Evolutionary conservation across 2,329 filamentous ascomycete genomes (phyloP).

Genomic region (Fusarium fracticaudum): DNA sequence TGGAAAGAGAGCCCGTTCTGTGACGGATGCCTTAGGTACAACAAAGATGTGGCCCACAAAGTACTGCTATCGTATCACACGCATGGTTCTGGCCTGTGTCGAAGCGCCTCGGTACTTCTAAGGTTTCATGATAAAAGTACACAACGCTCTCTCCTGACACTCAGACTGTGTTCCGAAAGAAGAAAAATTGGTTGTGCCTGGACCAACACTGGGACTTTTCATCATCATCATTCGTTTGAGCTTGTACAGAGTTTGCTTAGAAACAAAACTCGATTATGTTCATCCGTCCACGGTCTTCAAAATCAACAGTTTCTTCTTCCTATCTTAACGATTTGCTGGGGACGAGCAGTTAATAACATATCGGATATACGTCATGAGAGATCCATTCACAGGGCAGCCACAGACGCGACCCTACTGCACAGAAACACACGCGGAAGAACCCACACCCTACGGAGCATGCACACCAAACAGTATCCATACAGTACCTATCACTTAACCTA

Average conservation of each 20-base stretch:
- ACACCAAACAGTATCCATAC: constrained; percentile 5
- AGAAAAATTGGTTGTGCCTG: constrained; percentile 12
- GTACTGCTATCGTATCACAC: not conserved
- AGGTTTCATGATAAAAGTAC: constrained; percentile 10
- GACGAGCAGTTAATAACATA: not conserved
- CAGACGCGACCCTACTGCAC: constrained; percentile 26
- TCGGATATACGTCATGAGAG: constrained; percentile 32
- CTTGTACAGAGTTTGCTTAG: not conserved
- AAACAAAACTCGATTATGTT: not conserved
- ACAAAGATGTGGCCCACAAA: not conserved
- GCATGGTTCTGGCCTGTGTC: not conserved
- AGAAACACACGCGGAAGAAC: constrained; percentile 21
- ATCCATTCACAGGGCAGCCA: constrained; percentile 18
- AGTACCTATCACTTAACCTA: not conserved
- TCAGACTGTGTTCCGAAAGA: constrained; percentile 3
- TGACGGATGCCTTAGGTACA: constrained; percentile 18
- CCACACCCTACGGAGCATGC: not conserved
- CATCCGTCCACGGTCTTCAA: not conserved
- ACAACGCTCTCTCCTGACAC: not conserved
- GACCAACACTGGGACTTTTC: not conserved
- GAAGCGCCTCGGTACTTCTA: not conserved
- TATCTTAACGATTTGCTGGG: not conserved
- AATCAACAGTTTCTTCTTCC: not conserved
- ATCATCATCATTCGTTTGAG: not conserved
- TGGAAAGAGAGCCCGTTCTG: constrained; percentile 9